Evolutionary conservation across 192 early-diverging fungal genomes (phyloP), one percentile per base, ranked within the genome.

Genomic region (Radiomyces spectabilis): DNA sequence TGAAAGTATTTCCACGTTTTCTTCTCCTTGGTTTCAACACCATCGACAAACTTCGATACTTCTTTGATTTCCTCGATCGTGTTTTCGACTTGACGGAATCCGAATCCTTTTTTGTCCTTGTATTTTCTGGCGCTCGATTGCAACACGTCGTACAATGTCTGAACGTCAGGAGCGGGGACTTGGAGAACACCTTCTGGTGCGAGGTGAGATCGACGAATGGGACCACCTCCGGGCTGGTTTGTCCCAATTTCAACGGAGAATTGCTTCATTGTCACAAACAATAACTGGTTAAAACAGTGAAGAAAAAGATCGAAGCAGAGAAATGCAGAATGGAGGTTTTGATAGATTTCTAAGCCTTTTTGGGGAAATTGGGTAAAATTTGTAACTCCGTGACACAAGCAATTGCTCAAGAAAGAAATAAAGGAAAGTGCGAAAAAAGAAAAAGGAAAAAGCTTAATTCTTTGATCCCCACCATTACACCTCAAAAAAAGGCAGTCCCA

Each of bases 1-100:
- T 85, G 77, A 63, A 87, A 88, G 61, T 78, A 91, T 57, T 78
- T 88, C 91, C 89, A 92, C 25, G 50, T 83, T 64, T 97, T 97
- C 51, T 66, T 84, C 55, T 86, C 83, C 32, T 68, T 78, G 19
- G 64, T 65, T 59, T 79, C 75, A 34, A 69, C 65, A 41, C 84
- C 84, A 33, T 72, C 69, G 12, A 77, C 68, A 21, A 73, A 57
- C 63, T 85, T 86, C 16, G 61, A 80, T 29, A 85, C 67, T 46
- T 79, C 70, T 72, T 92, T 92, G 49, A 85, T 79, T 58, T 92
- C 90, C 58, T 85, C 80, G 41, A 89, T 53, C n/a, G 76, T 74
- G 16, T 73, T 57, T 33, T 84, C 75, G 35, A 93, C 51, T 18
- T 66, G 66, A 44, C 93, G 83, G 59, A 73, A 74, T 19, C 91